A percentile compares a stretch with the other conserved stretches of the same genome.
These are phyloP conservation scores for Chalciporus sphaerocephalus DNA, from an alignment of 768 basidiomycete genomes.

Conservation along the genomic window DNA sequence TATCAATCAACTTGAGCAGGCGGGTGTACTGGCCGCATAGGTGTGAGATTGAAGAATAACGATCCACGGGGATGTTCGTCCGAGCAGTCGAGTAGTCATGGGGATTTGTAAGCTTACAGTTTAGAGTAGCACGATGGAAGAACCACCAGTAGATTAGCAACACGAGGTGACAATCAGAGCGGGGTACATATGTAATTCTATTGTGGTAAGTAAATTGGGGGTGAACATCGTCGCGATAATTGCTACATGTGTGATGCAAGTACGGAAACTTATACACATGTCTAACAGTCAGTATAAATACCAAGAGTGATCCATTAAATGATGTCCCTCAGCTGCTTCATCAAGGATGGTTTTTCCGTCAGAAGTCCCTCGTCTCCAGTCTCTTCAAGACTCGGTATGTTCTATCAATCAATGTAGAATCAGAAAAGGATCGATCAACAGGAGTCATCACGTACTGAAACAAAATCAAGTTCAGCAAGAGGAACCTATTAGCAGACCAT, in stretches of 20 bases:
- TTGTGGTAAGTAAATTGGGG: too few relatives aligned
- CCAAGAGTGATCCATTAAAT: conserved; percentile 5
- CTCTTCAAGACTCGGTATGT: conserved; percentile 66
- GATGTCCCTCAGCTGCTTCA: not conserved
- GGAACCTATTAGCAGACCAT: conserved; percentile 5
- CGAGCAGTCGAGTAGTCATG: too few relatives aligned
- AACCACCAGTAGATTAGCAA: too few relatives aligned
- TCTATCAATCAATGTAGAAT: conserved; percentile 32
- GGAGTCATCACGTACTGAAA: conserved; percentile 42
- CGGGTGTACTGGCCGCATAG: conserved; percentile 37
- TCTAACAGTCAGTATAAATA: not conserved
- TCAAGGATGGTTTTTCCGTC: conserved; percentile 4
- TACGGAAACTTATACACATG: not conserved
- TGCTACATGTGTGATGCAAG: not conserved
- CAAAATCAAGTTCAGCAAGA: conserved; percentile 60
- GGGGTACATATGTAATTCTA: too few relatives aligned
- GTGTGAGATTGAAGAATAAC: too few relatives aligned
- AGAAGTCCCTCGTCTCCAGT: conserved; percentile 43
- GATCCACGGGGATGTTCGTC: not conserved
- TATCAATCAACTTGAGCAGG: conserved; percentile 55
- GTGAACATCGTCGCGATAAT: too few relatives aligned
- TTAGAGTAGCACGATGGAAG: too few relatives aligned
- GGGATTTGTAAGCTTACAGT: too few relatives aligned
- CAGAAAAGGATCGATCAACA: not conserved
- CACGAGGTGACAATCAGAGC: too few relatives aligned